Base-by-base conservation (phyloP, 2,329 filamentous ascomycete species). In the Gaeumannomyces tritici region DNA sequence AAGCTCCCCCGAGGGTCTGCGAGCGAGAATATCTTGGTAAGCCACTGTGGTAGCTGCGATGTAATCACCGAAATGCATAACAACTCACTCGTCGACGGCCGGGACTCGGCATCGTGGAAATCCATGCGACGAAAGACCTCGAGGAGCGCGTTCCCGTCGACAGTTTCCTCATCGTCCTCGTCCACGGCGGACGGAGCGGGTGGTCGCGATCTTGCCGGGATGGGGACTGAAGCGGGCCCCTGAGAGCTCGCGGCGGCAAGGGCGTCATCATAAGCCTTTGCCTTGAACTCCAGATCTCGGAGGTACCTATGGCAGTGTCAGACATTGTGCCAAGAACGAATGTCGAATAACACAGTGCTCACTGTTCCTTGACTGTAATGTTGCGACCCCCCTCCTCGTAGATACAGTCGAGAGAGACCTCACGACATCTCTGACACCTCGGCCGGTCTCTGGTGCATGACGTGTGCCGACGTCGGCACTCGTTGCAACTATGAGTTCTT, bases 391-490 rank as follows among this genome's bases (percentile, higher is more conserved):
- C 69, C 54, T 70, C 72, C 56, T 73, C 73, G 56, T 75, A 76
- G n/a, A 70, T 62, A 58, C 74, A 76, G 33, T 65, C 66, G 13
- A 72, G 62, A 2, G 67, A 67, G 35, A 67, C 65, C 21, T 72
- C 71, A 27, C 69, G 70, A 59, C 74, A 75, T 62, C 73, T 65
- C 29, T 69, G 69, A 58, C 74, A 76, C 26, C 64, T 67, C 1
- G 74, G 74, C 57, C 71, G 72, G 15, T 75, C 72, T 61, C 74
- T 75, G 24, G 73, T 74, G 66, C 74, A 76, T 55, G 70, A 73
- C 0, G 73, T 73, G 5, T 72, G 69, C 13, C 74, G 68, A 28
- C 70, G 68, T 6, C 74, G 71, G 62, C 74, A 76, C 21, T 70
- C 67, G 1, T 73, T 65, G 61, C 74, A 76, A 3, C 74, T 76